Evolutionary conservation across 2,329 filamentous ascomycete species (phyloP), one percentile per base, ranked within the genome.

Genomic region (Xylogone sp.): DNA sequence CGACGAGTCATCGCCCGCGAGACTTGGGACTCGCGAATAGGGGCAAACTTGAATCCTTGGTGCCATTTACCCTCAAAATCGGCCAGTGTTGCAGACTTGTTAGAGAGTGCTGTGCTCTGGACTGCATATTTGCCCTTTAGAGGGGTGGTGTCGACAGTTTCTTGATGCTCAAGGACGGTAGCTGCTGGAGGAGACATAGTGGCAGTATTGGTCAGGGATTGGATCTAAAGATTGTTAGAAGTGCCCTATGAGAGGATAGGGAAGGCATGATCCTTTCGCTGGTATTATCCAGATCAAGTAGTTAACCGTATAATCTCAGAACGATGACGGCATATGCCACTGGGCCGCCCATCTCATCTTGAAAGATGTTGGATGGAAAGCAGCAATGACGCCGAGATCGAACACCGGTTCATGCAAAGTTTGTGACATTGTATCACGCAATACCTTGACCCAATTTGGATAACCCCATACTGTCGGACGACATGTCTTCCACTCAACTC

Each of bases 261-360:
- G 75, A 80, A 81, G 81, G 89, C 90, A 96, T 95, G 90, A 94
- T 96, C 87, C 91, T 96, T 94, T 91, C 91, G 91, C 91, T 91
- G 88, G 90, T 90, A 94, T 94, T 93, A 93, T 92, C 90, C 88
- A 90, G 88, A 92, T 93, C 89, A 93, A 93, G 88, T 93, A 78
- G 53, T 59, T n/a, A 77, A 86, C 90, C 88, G 89, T 94, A 87
- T 94, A 84, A 84, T 94, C 88, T 93, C 86, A 90, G 82, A 78
- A 75, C 75, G 71, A 73, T 64, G 62, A 59, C 58, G 58, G 58
- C 53, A 55, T 57, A 24, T 54, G 52, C 49, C 57, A 52, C 45
- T 56, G 58, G 52, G 45, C 59, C 34, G 34, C 19, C 44, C 58
- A 65, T 65, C 58, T 64, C 62, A 61, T 64, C 56, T 45, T 16